Conservation (phyloP, 1,139 yeast genomes). For the Geotrichum klebahnii region DNA sequence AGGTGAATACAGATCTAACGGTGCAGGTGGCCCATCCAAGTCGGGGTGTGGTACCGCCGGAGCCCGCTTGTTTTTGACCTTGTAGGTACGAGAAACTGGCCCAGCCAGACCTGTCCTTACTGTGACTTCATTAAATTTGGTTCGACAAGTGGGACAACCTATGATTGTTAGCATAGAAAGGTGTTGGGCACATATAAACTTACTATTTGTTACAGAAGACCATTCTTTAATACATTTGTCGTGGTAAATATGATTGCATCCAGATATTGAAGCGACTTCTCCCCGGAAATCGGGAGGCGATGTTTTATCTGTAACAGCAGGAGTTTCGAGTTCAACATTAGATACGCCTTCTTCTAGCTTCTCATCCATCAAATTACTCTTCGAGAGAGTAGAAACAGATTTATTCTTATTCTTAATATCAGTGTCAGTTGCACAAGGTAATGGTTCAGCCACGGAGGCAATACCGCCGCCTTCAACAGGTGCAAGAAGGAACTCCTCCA, state of each 20-base stretch:
- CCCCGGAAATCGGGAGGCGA: slow-evolving; percentile 21
- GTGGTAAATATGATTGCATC: slow-evolving; percentile 48
- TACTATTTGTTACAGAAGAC: slow-evolving; percentile 50
- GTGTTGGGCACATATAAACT: slow-evolving; percentile 20
- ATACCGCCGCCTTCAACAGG: neutral
- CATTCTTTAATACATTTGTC: slow-evolving; percentile 48
- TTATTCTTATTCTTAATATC: neutral
- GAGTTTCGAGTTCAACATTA: neutral
- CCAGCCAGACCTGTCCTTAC: slow-evolving; percentile 25
- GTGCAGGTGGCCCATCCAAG: slow-evolving; percentile 8
- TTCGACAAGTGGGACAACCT: slow-evolving; percentile 53
- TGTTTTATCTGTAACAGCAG: neutral
- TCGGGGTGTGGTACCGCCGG: slow-evolving; percentile 21
- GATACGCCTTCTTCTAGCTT: no score
- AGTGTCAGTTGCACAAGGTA: slow-evolving; percentile 11
- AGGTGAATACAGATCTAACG: neutral
- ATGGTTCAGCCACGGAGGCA: slow-evolving; percentile 12
- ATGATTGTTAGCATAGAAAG: slow-evolving; percentile 7
- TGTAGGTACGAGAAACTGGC: slow-evolving; percentile 21
- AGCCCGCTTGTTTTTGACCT: slow-evolving; percentile 18
- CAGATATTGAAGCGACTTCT: slow-evolving; percentile 27
- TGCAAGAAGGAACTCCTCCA: slow-evolving; percentile 22
- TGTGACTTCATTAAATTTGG: slow-evolving; percentile 32
- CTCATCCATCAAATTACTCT: no score
- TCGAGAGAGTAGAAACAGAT: neutral